Conservation (phyloP, 1,284 basidiomycete genomes). For the Inonotus hispidus region DNA sequence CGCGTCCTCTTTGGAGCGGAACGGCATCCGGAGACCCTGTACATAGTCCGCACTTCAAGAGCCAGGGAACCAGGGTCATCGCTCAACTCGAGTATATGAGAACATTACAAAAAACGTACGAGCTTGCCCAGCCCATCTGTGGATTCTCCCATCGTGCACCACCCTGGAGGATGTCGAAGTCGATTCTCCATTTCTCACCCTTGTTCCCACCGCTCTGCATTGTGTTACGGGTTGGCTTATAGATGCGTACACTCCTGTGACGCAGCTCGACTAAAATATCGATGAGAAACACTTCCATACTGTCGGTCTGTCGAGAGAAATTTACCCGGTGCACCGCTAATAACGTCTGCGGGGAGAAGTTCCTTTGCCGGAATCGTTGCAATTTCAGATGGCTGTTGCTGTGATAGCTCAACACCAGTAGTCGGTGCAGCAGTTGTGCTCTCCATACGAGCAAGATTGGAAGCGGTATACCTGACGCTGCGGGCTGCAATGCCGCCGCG, state of each 20-base stretch:
- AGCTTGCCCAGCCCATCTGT: slow-evolving; percentile 96
- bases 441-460: not conserved
- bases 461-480: not conserved
- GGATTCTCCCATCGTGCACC: slow-evolving; percentile 97
- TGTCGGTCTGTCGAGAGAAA: slow-evolving; percentile 10
- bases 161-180: slow-evolving; percentile 89
- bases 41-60: slow-evolving; percentile 86
- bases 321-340: slow-evolving; percentile 76
- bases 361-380: slow-evolving; percentile 38
- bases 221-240: slow-evolving; percentile 89
- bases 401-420: slow-evolving; percentile 4
- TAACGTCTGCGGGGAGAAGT: slow-evolving; percentile 66
- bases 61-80: not conserved
- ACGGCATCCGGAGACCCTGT: slow-evolving; percentile 87
- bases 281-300: not conserved
- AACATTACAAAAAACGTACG: slow-evolving; percentile 39
- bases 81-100: not conserved
- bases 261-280: slow-evolving; percentile 64
- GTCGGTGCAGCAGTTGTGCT: slow-evolving; percentile 8
- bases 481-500: not conserved
- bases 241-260: slow-evolving; percentile 88
- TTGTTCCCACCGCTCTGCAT: slow-evolving; percentile 93
- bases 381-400: slow-evolving; percentile 33
- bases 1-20: slow-evolving; percentile 89
- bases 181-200: slow-evolving; percentile 87